Base-by-base conservation (phyloP, 2,329 filamentous ascomycete genomes). In the Fusarium sarcochroum region DNA sequence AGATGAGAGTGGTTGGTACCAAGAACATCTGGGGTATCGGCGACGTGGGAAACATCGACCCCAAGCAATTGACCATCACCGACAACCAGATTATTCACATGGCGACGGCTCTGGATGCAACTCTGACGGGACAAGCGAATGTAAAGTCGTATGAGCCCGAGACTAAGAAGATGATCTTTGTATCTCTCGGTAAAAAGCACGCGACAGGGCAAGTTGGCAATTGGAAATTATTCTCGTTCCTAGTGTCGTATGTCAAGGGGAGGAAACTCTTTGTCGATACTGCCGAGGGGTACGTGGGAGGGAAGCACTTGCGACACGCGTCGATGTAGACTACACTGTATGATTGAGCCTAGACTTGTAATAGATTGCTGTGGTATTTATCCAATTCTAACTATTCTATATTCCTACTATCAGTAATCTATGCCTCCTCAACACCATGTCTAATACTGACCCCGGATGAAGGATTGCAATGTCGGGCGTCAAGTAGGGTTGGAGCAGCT, bases 11-110 rank as follows among this genome's bases (percentile, higher is more conserved):
- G 1, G 53, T 58, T 0, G 75, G 75, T 0, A 72, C 77, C 34
- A 49, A 70, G 6, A 83, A 83, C 54, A 72, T 84, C 6, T 84
- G 82, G 76, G 78, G 79, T 3, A 63, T 81, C 4, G 82, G 83
- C 11, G 83, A 85, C 51, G 77, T 79, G 1, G 80, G 81, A 5
- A 76, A 80, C 63, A 74, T 81, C 5, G 78, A 83, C 48, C 66
- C 75, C 9, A 82, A 82, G 55, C 80, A 78, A 37, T 69, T 78
- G n/a, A 72, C 76, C 1, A 64, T 76, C 3, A 75, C 73, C 1
- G 77, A 78, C 48, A 71, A 68, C 37, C 78, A 80, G 50, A 76
- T 79, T 48, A 73, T 77, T 15, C 68, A 76, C 51, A 51, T 81
- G 25, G 74, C 75, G 4, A 61, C 63, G 9, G 77, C 79, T 9